Evolutionary conservation across 1,139 yeast genomes (phyloP).

Genomic region (Debaryomyces sp.): DNA sequence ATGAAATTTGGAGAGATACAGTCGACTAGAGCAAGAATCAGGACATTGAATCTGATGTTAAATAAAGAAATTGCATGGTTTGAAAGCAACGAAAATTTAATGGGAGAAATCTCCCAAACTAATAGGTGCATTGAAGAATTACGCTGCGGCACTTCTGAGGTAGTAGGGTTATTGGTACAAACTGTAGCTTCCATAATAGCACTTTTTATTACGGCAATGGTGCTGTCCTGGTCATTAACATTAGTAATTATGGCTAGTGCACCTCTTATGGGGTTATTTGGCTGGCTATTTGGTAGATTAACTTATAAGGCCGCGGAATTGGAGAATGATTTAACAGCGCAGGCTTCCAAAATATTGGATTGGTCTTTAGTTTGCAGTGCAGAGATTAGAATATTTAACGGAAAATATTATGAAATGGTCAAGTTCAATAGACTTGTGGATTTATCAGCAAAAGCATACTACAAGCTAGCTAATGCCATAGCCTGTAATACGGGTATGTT

Average conservation of each 20-base stretch:
- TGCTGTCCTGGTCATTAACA: conserved; percentile 83
- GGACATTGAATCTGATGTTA: conserved; percentile 41
- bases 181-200: conserved; percentile 56
- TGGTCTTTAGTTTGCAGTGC: conserved; percentile 69
- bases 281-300: conserved; percentile 53
- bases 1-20: conserved; percentile 74
- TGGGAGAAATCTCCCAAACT: conserved; percentile 66
- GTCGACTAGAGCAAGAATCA: conserved; percentile 56
- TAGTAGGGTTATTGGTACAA: conserved; percentile 59
- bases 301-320: conserved; percentile 50
- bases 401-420: conserved; percentile 53
- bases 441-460: conserved; percentile 51
- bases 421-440: conserved; percentile 44
- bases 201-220: conserved; percentile 66
- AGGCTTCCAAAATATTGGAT: conserved; percentile 62
- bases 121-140: conserved; percentile 81
- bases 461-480: conserved; percentile 48
- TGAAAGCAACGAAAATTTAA: conserved; percentile 54
- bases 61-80: conserved; percentile 55
- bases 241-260: conserved; percentile 69
- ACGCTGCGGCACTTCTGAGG: conserved; percentile 69
- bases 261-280: conserved; percentile 62
- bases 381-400: conserved; percentile 64
- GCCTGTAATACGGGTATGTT: conserved; percentile 61
- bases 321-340: conserved; percentile 60